These are phyloP conservation scores for Fusarium sp. DNA, from an alignment of 2,329 filamentous ascomycete genomes.

Conservation along the genomic window DNA sequence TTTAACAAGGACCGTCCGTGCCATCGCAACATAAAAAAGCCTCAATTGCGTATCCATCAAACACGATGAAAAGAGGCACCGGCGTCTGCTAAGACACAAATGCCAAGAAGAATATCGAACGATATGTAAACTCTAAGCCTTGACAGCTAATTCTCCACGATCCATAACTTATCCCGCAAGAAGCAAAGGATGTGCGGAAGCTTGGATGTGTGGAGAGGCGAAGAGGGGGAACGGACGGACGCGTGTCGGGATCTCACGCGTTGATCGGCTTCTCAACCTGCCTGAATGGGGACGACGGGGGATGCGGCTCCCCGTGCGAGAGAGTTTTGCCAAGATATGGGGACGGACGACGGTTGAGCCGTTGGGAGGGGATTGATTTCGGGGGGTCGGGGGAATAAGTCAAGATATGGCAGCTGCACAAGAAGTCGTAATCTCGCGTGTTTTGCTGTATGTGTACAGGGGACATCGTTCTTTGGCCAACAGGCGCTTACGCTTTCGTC, in stretches of 20 bases:
- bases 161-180: background rate
- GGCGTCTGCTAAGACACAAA: background rate
- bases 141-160: background rate
- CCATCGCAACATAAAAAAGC: background rate
- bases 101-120: background rate
- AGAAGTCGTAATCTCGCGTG: background rate
- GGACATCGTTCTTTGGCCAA: background rate
- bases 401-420: background rate
- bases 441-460: background rate
- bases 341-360: background rate
- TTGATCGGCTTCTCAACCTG: background rate
- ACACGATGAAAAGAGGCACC: background rate
- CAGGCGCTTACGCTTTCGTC: background rate
- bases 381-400: background rate
- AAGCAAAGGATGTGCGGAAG: background rate
- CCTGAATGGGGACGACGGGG: background rate
- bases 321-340: background rate
- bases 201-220: background rate
- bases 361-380: background rate
- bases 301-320: background rate
- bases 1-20: conserved; percentile 1
- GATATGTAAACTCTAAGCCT: background rate
- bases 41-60: background rate
- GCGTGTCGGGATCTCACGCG: background rate
- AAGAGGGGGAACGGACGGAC: background rate